phyloP scores from a whole-genome alignment of 2,329 filamentous ascomycete genomes.

The Fusarium chaquense region DNA sequence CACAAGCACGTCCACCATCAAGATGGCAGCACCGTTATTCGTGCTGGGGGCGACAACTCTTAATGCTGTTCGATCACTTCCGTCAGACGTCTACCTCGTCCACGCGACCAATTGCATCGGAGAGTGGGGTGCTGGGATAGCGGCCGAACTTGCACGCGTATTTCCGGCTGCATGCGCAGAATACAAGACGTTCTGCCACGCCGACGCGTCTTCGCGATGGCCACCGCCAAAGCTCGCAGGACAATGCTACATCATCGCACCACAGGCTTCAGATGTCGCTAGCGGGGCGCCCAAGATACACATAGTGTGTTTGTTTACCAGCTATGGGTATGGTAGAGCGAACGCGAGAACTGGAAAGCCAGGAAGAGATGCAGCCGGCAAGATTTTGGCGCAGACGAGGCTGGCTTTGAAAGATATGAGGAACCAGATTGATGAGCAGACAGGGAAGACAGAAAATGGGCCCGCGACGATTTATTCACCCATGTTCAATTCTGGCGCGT shows the following conservation, averaged over 20 bases:
- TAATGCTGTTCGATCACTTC: constrained; percentile 30
- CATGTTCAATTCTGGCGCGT: constrained; percentile 41
- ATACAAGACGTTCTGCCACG: constrained; percentile 45
- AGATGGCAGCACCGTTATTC: constrained; percentile 27
- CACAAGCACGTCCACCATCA: neutral
- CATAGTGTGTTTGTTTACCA: constrained; percentile 37
- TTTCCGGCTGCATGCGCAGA: constrained; percentile 45
- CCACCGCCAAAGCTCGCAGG: constrained; percentile 42
- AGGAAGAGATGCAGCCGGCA: constrained; percentile 17
- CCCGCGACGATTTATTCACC: constrained; percentile 28
- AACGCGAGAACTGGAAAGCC: constrained; percentile 32
- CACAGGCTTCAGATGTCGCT: constrained; percentile 41
- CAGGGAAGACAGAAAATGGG: accelerated
- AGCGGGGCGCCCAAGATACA: constrained; percentile 40
- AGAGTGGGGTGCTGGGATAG: constrained; percentile 49
- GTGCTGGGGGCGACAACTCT: constrained; percentile 22
- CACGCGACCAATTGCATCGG: constrained; percentile 52
- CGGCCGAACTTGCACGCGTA: constrained; percentile 43
- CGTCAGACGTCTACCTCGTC: constrained; percentile 42
- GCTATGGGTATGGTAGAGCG: constrained; percentile 37
- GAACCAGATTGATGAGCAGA: neutral
- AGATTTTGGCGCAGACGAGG: constrained; percentile 37
- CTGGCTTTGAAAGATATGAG: constrained; percentile 27
- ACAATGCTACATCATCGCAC: constrained; percentile 47
- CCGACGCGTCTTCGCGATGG: constrained; percentile 23